phyloP scores from a whole-genome alignment of 768 basidiomycete species.

The Mycena vulgaris region DNA sequence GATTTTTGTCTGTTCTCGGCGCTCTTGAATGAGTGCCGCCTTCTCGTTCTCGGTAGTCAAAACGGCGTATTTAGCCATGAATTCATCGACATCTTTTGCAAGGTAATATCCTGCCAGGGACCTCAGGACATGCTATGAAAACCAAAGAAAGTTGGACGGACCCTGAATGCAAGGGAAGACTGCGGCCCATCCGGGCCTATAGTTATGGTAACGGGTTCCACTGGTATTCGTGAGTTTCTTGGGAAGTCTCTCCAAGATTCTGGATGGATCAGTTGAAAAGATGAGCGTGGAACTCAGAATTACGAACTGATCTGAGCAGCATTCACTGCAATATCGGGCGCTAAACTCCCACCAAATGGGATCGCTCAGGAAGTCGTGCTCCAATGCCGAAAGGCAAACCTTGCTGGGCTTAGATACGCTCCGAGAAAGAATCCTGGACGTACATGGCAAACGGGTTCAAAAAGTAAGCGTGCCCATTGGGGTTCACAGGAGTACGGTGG shows the following conservation, averaged over 20 bases:
- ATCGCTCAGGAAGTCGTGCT: conserved; percentile 24
- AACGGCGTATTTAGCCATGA: not conserved
- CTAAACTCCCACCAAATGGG: conserved; percentile 33
- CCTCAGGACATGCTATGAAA: not conserved
- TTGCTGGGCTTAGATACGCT: not conserved
- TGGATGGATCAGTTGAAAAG: not conserved
- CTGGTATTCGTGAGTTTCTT: not conserved
- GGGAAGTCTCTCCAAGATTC: conserved; percentile 9
- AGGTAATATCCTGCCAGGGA: conserved; percentile 17
- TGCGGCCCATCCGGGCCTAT: not conserved
- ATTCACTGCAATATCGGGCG: conserved; percentile 23
- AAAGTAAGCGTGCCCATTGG: conserved; percentile 24
- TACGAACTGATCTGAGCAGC: conserved; percentile 5
- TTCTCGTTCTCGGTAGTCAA: not conserved
- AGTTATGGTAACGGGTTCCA: not conserved
- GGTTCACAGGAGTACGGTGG: conserved; percentile 7
- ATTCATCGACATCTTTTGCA: not conserved
- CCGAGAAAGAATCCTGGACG: not conserved
- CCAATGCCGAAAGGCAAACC: conserved; percentile 21
- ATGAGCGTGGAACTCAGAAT: not conserved
- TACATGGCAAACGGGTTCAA: conserved; percentile 22
- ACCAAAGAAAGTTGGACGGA: not conserved
- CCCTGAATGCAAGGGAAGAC: conserved; percentile 16
- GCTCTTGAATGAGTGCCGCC: conserved; percentile 3
- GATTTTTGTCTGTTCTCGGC: conserved; percentile 10